Base-by-base conservation (phyloP, 2,329 filamentous ascomycete species). In the Keithomyces neogunnii region DNA sequence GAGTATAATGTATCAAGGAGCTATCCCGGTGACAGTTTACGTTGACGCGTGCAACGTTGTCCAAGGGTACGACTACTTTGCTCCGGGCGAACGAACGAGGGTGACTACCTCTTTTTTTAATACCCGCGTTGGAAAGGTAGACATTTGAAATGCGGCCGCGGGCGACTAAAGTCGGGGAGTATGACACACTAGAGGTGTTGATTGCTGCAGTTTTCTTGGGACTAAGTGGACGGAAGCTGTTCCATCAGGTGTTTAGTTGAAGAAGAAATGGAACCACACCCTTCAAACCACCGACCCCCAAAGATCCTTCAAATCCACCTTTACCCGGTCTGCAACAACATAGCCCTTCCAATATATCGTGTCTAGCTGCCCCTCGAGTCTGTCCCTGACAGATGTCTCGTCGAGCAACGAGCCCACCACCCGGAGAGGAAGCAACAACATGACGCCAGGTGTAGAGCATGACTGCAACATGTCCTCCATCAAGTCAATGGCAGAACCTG, bases 41-140 rank as follows among this genome's bases (percentile, higher is more conserved):
- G 63, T 71, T 1, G 59, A 64, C 33, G 55, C 47, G n/a, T 69
- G 66, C 49, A 56, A 59, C 49, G 31, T 64, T 3, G 52, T 70
- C 1, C 66, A 66, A 36, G 68, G 69, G 0, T 70, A 69, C 38
- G 67, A 70, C 48, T 71, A 64, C 33, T 68, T 67, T 43, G 56
- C 62, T 0, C 58, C 59, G 0, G 58, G 48, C 0, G 38, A 56
- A 9, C 56, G 65, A 13, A 68, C 65, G 2, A 50, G 63, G 3
- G 65, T 65, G 0, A 55, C 61, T 1, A 66, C 61, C 5, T 54
- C 61, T 3, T 65, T 65, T 26, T 67, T 65, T 48, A 65, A 67
- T 32, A 65, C 45, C 10, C 32, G 40, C 2, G 48, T 50, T 35
- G 48, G 48, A 31, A 45, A 38, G 40, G 47, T 42, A 10, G 35